phyloP scores from a whole-genome alignment of 2,329 filamentous ascomycete genomes.

The Fusarium floridanum region DNA sequence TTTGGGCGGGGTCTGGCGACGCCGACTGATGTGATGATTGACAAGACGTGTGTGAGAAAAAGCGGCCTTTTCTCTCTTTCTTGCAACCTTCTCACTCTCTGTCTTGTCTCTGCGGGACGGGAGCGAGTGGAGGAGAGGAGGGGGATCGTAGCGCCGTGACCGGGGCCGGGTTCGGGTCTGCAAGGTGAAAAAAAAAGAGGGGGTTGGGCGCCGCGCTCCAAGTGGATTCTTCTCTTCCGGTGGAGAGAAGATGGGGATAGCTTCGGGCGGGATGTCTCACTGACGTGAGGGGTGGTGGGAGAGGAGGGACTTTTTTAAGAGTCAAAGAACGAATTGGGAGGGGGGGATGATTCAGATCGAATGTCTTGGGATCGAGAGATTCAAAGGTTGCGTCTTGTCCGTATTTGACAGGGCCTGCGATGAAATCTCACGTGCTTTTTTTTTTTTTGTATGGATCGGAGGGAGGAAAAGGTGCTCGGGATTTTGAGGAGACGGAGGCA shows the following conservation, averaged over 20 bases:
- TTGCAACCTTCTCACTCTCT: background rate
- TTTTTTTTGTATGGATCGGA: background rate
- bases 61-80: slow-evolving; percentile 25
- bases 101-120: background rate
- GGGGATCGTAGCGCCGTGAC: slow-evolving; percentile 38
- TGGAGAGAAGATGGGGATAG: slow-evolving; percentile 12
- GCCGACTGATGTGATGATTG: slow-evolving; percentile 11
- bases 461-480: slow-evolving; percentile 6
- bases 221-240: slow-evolving; percentile 15
- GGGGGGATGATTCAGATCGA: slow-evolving; percentile 12
- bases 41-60: background rate
- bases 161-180: slow-evolving; percentile 42
- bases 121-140: slow-evolving; percentile 14
- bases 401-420: background rate
- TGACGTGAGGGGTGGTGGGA: slow-evolving; percentile 25
- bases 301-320: background rate
- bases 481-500: slow-evolving; percentile 1
- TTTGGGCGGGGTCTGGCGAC: slow-evolving; percentile 13
- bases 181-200: slow-evolving; percentile 21
- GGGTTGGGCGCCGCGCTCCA: slow-evolving; percentile 33
- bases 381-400: background rate
- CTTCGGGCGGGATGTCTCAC: slow-evolving; percentile 31
- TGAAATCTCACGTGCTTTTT: slow-evolving; percentile 1
- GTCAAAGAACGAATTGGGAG: slow-evolving; percentile 3
- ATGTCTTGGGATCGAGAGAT: slow-evolving; percentile 2